Conservation (phyloP, 352 stramenopile species). For the Chrysophaeum taylorii region DNA sequence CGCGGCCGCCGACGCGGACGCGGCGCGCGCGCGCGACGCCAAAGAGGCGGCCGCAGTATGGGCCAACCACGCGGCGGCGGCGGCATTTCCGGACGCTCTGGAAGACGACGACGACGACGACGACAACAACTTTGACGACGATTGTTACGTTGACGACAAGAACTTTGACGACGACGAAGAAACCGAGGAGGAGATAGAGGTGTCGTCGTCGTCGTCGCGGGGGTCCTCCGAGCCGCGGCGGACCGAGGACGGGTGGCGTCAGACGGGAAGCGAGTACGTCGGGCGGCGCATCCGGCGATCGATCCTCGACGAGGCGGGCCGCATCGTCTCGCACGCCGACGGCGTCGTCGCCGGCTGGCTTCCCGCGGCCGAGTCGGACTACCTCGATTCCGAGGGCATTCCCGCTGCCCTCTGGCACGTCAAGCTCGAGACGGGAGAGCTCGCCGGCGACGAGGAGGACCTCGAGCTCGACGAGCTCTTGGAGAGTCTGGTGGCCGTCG, state of each 20-base stretch:
- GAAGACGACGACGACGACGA: constrained; percentile 13
- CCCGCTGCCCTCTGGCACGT: neutral
- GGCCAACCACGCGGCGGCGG: neutral
- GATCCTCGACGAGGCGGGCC: neutral
- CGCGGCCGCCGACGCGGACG: neutral
- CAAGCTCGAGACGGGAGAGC: neutral
- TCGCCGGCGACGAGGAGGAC: constrained; percentile 7
- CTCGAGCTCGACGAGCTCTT: neutral
- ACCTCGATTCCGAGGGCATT: neutral
- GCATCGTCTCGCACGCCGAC: neutral
- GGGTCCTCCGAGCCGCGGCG: too few relatives aligned
- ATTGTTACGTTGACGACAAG: constrained; percentile 10
- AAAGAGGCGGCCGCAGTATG: neutral
- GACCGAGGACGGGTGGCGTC: neutral
- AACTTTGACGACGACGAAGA: constrained; percentile 14
- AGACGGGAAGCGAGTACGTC: neutral
- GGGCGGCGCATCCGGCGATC: neutral
- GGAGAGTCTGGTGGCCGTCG: too few relatives aligned
- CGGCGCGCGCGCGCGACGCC: neutral
- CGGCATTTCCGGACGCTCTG: neutral
- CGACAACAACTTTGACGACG: constrained; percentile 10
- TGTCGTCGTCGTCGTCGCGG: neutral
- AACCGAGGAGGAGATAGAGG: constrained; percentile 2
- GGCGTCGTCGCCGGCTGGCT: constrained; percentile 2
- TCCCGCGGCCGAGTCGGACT: neutral